Conservation (phyloP, 192 early-diverging fungal species). For the Coemansia sp. region DNA sequence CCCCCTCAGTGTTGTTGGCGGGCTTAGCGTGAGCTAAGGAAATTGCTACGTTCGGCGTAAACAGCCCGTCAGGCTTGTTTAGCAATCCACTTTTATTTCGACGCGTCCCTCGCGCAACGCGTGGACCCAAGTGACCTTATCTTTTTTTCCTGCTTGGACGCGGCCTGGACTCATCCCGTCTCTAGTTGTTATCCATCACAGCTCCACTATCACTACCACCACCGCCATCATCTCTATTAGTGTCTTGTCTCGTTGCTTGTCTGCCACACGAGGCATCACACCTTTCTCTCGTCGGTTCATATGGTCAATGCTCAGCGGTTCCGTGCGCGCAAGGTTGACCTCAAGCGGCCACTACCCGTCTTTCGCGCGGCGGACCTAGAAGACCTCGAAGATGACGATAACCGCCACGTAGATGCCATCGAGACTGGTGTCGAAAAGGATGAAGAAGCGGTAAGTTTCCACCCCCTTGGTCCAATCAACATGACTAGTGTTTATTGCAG, state of each 20-base stretch:
- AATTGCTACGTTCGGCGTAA: background rate
- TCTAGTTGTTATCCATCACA: background rate
- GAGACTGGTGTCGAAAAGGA: constrained; percentile 98
- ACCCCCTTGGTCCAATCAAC: constrained; percentile 22
- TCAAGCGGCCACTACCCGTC: constrained; percentile 79
- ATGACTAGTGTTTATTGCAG: constrained; percentile 13
- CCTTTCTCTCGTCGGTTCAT: constrained; percentile 4
- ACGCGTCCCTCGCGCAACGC: constrained; percentile 2
- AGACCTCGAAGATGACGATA: constrained; percentile 79
- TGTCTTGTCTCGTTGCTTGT: background rate
- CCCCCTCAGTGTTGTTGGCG: background rate
- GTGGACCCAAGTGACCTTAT: background rate
- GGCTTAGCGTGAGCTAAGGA: background rate
- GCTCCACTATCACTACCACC: background rate
- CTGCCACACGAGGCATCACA: background rate
- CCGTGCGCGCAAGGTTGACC: constrained; percentile 85
- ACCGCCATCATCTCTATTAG: background rate
- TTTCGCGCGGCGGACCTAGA: constrained; percentile 77
- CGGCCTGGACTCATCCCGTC: background rate
- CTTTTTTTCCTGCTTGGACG: constrained; percentile 1
- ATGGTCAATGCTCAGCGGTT: constrained; percentile 62
- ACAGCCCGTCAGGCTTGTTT: background rate
- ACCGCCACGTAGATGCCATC: constrained; percentile 53
- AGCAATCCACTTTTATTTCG: background rate
- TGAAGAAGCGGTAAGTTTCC: constrained; percentile 69